Base-by-base conservation (phyloP, 306 rosid genomes). In the Macrotyloma uniflorum region DNA sequence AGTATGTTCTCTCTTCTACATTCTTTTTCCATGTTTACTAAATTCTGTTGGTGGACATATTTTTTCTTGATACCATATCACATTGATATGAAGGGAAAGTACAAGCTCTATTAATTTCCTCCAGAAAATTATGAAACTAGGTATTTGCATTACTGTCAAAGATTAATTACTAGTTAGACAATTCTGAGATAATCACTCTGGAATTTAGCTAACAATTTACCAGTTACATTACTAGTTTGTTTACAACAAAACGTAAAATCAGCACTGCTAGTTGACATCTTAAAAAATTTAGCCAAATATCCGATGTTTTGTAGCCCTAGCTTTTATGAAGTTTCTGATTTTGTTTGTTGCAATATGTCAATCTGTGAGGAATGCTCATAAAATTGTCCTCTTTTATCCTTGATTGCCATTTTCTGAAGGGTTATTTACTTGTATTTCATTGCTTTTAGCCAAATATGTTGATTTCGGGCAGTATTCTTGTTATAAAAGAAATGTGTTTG, bases 1-100 rank as follows among this genome's bases (percentile, higher is more conserved):
- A 91, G 98, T 94, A 90, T 47, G 97, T 83, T 80, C 78, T 82
- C 84, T 57, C 74, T 79, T 84, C 76, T 43, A 76, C 58, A 22
- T 3, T 75, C 59, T 22, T 47, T 67, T 72, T 61, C 30, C 24
- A 13, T 33, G 65, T 54, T 53, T 77, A 54, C 38, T 77, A 50
- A 49, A 49, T 74, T 40, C 46, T 59, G 22, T 68, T 46, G 49
- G 62, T 32, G 69, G 66, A 66, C 28, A 13, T 28, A 28, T n/a
- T 64, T 38, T 14, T 38, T 32, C 46, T 32, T 42, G 12, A 42
- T 16, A 38, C 43, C 2, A 30, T 30, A 67, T 58, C 68, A 43
- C n/a, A 23, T 45, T 72, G 57, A 72, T 46, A 77, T n/a, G 28
- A 67, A 33, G 76, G 58, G 43, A 78, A 72, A 53, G 53, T 62